A percentile compares a stretch with the other conserved stretches of the same genome.
These are phyloP conservation scores for Vaccinium darrowii DNA, from an alignment of 148 eudicot species.

Conservation along the genomic window DNA sequence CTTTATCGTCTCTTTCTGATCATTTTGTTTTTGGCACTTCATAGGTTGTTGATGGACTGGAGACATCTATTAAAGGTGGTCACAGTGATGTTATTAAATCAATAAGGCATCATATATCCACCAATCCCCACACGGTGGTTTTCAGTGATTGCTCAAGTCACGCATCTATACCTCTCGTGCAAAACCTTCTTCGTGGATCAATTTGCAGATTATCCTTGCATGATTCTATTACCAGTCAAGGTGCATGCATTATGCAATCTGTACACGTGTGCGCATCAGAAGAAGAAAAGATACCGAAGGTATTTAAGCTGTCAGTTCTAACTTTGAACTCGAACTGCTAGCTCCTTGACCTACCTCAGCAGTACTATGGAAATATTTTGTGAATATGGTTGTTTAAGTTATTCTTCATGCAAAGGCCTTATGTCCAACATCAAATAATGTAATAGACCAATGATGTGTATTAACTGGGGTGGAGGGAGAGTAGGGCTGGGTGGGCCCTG, in stretches of 20 bases:
- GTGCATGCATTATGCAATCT: conserved; percentile 16
- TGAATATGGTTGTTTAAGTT: neutral
- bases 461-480: too few species aligned
- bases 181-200: conserved; percentile 39
- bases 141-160: conserved; percentile 42
- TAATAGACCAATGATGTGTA: neutral
- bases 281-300: conserved; percentile 22
- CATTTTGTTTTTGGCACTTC: conserved; percentile 6
- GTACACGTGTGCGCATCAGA: neutral
- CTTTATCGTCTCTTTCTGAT: neutral
- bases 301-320: neutral
- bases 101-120: conserved; percentile 47
- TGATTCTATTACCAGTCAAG: conserved; percentile 16
- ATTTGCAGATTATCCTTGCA: conserved; percentile 28
- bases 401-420: neutral
- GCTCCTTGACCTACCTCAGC: neutral
- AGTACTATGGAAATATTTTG: neutral
- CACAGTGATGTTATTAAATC: conserved; percentile 37
- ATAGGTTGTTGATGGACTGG: conserved; percentile 79
- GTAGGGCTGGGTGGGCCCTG: too few species aligned
- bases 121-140: conserved; percentile 45
- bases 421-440: neutral
- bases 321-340: neutral
- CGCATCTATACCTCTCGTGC: conserved; percentile 25
- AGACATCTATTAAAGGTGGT: conserved; percentile 28